Evolutionary conservation across 192 early-diverging fungal species (phyloP).

Genomic region (Coemansia erecta): DNA sequence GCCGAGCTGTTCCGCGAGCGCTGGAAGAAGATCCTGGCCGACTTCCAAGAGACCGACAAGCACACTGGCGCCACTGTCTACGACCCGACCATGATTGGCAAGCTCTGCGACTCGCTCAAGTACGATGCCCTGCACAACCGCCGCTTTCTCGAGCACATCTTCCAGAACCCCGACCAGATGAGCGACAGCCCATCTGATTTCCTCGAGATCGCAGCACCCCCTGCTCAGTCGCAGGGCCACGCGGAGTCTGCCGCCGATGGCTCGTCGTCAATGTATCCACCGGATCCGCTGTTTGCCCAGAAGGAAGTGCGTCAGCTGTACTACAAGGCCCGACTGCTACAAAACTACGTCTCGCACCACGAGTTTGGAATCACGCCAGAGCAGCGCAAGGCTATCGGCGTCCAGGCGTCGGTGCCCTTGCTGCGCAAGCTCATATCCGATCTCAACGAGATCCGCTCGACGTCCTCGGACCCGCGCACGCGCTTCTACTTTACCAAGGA

Average conservation of each 20-base stretch:
- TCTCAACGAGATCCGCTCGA: constrained; percentile 38
- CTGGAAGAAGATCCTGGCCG: constrained; percentile 95
- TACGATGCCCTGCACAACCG: constrained; percentile 98
- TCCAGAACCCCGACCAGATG: constrained; percentile 45
- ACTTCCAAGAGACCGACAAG: constrained; percentile 60
- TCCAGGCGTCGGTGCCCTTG: constrained; percentile 71
- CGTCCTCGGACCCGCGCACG: constrained; percentile 46
- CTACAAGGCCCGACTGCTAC: constrained; percentile 76
- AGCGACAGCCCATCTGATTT: too few relatives aligned
- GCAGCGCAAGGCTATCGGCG: constrained; percentile 85
- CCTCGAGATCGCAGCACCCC: too few relatives aligned
- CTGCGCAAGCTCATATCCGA: constrained; percentile 78
- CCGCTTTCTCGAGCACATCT: constrained; percentile 73
- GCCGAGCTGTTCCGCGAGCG: constrained; percentile 85
- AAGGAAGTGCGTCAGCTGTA: constrained; percentile 69
- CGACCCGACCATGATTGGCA: constrained; percentile 85
- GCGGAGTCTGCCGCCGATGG: neutral
- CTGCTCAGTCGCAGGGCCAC: too few relatives aligned
- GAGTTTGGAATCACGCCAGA: constrained; percentile 87
- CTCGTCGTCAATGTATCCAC: constrained; percentile 35
- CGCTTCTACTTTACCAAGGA: constrained; percentile 95
- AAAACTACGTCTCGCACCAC: constrained; percentile 90
- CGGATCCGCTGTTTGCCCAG: constrained; percentile 49
- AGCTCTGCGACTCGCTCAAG: constrained; percentile 94
- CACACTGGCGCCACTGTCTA: constrained; percentile 44